These are phyloP conservation scores for Cokeromyces recurvatus DNA, from an alignment of 371 early-diverging fungal species.

Conservation along the genomic window DNA sequence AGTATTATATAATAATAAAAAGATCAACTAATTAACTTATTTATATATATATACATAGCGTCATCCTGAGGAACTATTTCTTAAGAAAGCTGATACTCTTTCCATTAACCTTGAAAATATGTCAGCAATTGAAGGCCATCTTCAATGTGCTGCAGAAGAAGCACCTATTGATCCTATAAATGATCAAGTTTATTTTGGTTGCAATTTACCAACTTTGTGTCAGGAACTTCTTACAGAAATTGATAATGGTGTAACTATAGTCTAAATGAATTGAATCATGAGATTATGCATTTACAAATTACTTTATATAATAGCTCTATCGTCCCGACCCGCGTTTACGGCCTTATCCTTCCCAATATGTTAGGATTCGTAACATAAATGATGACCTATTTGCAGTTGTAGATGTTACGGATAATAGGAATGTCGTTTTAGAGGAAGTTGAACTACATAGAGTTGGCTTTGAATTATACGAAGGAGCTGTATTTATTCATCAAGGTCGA, in stretches of 20 bases:
- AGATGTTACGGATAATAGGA: slow-evolving; percentile 40
- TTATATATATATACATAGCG: slow-evolving; percentile 10
- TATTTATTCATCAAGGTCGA: slow-evolving; percentile 58
- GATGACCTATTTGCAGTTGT: slow-evolving; percentile 48
- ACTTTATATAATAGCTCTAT: slow-evolving; percentile 23
- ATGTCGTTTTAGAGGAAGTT: slow-evolving; percentile 49
- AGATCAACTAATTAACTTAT: background rate
- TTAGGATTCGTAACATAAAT: slow-evolving; percentile 40
- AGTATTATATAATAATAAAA: background rate
- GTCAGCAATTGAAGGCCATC: slow-evolving; percentile 45
- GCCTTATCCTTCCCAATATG: slow-evolving; percentile 43
- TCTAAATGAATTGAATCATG: background rate
- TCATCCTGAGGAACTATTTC: slow-evolving; percentile 46
- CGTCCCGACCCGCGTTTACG: slow-evolving; percentile 39
- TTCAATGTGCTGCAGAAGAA: slow-evolving; percentile 68
- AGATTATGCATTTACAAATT: too few relatives aligned
- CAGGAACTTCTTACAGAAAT: slow-evolving; percentile 23
- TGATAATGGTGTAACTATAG: slow-evolving; percentile 14
- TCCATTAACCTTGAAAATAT: slow-evolving; percentile 36
- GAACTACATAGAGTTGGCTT: slow-evolving; percentile 51
- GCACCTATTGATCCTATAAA: slow-evolving; percentile 23
- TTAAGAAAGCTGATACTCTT: slow-evolving; percentile 28
- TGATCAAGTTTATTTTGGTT: slow-evolving; percentile 44
- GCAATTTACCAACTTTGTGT: slow-evolving; percentile 15
- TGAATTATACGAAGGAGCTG: slow-evolving; percentile 59